Base-by-base conservation (phyloP, 1,139 yeast species). In the Geotrichum cucujoidarum region DNA sequence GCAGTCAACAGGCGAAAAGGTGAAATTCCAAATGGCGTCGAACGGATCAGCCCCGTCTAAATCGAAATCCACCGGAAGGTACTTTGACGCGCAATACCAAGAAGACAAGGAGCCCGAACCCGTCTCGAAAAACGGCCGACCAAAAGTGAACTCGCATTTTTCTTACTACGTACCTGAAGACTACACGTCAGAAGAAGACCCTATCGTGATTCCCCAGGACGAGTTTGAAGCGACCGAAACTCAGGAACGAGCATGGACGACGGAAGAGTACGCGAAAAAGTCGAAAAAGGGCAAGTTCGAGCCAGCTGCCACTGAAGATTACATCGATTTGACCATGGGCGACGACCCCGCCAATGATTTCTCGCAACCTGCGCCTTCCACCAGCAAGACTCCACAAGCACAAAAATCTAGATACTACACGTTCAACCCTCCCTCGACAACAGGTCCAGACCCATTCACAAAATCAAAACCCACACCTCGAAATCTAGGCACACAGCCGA, bases 1-100 rank as follows among this genome's bases (percentile, higher is more conserved):
- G 17, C 17, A 13, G 6, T n/a, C 33, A n/a, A n/a, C 33, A 6
- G 33, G 17, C 17, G 47, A 37, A 3, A 44, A 44, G 29, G 47
- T 44, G 20, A 31, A 37, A 16, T 34, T 44, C 33, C 37, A 38
- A 21, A 38, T 44, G 21, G 39, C 47, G 5, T 21, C 43, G 2
- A 29, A 29, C 6, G 14, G 4, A n/a, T 20, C 30, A 11, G 43
- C 13, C 5, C 3, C 20, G 3, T 21, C 39, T 2, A 27, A 4
- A 17, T 8, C 34, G 8, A 14, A 27, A 4, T 39, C 43, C 4
- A 39, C 43, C 4, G 43, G 43, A 7, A 16, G 43, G 18, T 39
- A 39, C 17, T 39, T 39, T 29, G 43, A 39, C 18, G 32, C 16
- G 3, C 24, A 24, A 3, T 39, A 29, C 20, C 43, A 39, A 29